Evolutionary conservation across 108 stramenopile genomes (phyloP), one percentile per base, ranked within the genome.

Genomic region (Phaeodactylum tricornutum): DNA sequence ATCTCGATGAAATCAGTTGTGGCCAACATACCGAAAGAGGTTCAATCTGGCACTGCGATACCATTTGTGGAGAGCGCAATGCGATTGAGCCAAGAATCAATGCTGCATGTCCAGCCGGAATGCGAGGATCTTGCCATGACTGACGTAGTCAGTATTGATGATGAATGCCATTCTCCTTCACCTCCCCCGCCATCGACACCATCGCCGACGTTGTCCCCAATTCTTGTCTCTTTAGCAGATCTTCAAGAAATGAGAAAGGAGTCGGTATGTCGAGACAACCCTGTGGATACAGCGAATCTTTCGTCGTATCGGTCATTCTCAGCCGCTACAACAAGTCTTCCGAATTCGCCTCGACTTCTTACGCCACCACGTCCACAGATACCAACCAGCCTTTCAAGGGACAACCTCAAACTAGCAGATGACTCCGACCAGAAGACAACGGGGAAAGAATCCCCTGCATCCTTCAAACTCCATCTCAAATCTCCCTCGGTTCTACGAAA

Each of bases 181-280:
- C 79, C 74, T 8, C 47, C 66, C 31, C 67, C 79, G 27, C 80
- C 78, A 21, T 28, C 53, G 36, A 84, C 83, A 1, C 83, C 83
- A 39, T 63, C 83, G 4, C 79, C 81, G 31, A 77, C 77, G 29
- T 49, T 81, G 2, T 82, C 85, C 19, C 79, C 81, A 9, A 78
- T 80, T 26, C 39, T 77, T 15, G 62, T 81, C 4, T 76, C 86
- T 3, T 71, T 83, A 8, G 79, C 73, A 19, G 86, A 83, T 64
- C 47, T 87, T 4, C 57, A 71, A 41, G 57, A 78, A 5, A 34
- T 79, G 43, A 43, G 15, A 6, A 12, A 31, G 27, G 50, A 23
- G 19, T 22, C 45, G 5, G 12, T 14, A 20, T 29, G 52, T 48
- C 19, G 26, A 12, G 14, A 27, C 23, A 33, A 4, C n/a, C 27